These are phyloP conservation scores for Forsythia viridissima DNA, from an alignment of 257 asterid genomes.

Conservation along the genomic window DNA sequence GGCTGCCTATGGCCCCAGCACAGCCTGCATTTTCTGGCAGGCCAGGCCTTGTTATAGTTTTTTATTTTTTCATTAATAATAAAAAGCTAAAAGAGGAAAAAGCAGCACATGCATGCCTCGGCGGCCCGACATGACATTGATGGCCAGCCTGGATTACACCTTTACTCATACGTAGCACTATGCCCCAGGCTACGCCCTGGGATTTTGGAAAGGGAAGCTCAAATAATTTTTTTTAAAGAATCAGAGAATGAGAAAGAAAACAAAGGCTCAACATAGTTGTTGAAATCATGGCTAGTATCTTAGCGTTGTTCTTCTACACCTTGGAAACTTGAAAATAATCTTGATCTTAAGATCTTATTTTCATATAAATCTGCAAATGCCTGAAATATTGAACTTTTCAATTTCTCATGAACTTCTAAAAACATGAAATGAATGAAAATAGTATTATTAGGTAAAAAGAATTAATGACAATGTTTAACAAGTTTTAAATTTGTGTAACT, in stretches of 20 bases:
- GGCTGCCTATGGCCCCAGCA: neutral
- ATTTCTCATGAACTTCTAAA: neutral
- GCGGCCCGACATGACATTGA: neutral
- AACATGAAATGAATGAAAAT: neutral
- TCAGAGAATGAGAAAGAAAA: neutral
- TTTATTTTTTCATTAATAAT: neutral
- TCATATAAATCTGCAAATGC: too few species aligned
- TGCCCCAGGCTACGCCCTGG: neutral
- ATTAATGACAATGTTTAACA: too few species aligned
- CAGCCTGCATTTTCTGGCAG: neutral
- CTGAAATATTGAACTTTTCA: neutral
- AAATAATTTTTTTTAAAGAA: neutral
- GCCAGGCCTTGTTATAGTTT: neutral
- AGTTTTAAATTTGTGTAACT: neutral
- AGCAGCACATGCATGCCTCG: too few species aligned
- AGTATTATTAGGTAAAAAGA: neutral
- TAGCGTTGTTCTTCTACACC: neutral
- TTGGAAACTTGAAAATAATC: neutral
- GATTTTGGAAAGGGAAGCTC: neutral
- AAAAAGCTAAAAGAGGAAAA: neutral
- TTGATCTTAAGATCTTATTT: neutral
- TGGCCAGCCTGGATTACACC: neutral
- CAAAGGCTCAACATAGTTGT: neutral
- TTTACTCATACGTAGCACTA: neutral
- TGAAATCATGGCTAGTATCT: neutral